phyloP scores from a whole-genome alignment of 2,329 filamentous ascomycete species.

The Nigrospora sphaerica region DNA sequence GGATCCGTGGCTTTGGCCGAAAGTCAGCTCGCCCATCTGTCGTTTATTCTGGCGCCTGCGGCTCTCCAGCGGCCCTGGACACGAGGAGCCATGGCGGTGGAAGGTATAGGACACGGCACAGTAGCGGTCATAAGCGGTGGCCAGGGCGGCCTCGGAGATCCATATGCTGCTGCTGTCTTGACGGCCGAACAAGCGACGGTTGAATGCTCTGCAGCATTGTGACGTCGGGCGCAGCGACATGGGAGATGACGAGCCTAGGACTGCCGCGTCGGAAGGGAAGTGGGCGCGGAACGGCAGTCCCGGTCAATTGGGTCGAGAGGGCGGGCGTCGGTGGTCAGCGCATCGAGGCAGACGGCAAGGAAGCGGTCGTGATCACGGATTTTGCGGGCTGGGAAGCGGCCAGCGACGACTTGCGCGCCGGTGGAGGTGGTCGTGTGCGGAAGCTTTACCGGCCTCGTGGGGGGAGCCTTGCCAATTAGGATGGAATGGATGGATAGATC shows the following conservation, averaged over 20 bases:
- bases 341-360: too few species aligned
- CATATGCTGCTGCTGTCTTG: constrained; percentile 43
- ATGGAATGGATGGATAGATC: too few species aligned
- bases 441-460: too few species aligned
- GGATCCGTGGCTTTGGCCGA: constrained; percentile 26
- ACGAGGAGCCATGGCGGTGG: constrained; percentile 24
- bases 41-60: constrained; percentile 45
- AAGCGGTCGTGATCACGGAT: too few species aligned
- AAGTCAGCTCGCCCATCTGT: constrained; percentile 42
- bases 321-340: too few species aligned
- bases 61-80: constrained; percentile 48
- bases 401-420: too few species aligned
- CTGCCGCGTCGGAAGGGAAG: neutral
- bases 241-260: neutral
- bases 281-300: neutral
- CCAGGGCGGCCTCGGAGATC: constrained; percentile 51
- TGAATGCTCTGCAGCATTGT: constrained; percentile 41
- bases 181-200: constrained; percentile 28
- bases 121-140: constrained; percentile 40
- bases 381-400: too few species aligned
- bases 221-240: constrained; percentile 11
- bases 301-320: neutral
- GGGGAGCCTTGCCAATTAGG: too few species aligned
- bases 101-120: constrained; percentile 18
- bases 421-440: too few species aligned